phyloP scores from a whole-genome alignment of 2,329 filamentous ascomycete species.

The Emmonsiellopsis sp. region DNA sequence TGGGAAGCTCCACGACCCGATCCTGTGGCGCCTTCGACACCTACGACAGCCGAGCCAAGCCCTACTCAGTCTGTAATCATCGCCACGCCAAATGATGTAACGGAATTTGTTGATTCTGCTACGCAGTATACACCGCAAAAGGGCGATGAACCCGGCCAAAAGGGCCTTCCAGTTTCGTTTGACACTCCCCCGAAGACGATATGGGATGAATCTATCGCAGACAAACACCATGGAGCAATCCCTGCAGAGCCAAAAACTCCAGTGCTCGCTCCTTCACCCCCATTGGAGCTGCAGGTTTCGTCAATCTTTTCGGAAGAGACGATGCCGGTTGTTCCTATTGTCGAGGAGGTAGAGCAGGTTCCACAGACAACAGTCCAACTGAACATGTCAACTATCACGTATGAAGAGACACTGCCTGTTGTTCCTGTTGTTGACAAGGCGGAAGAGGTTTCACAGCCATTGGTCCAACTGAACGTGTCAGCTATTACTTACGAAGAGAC shows the following conservation, averaged over 20 bases:
- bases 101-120: conserved; percentile 28
- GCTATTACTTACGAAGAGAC: conserved; percentile 4
- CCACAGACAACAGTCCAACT: conserved; percentile 20
- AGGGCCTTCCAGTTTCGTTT: conserved; percentile 18
- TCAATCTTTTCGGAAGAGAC: conserved; percentile 27
- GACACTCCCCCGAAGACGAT: conserved; percentile 33
- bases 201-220: conserved; percentile 25
- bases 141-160: conserved; percentile 12
- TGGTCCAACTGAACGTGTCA: conserved; percentile 23
- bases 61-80: conserved; percentile 12
- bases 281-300: conserved; percentile 23
- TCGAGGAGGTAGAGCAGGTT: conserved; percentile 21
- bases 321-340: conserved; percentile 33
- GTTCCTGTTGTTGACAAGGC: conserved; percentile 1
- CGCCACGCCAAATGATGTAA: conserved; percentile 13
- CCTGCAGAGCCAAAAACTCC: background rate
- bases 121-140: conserved; percentile 37
- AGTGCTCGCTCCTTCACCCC: conserved; percentile 12
- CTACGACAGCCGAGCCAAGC: conserved; percentile 11
- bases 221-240: background rate
- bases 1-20: conserved; percentile 32
- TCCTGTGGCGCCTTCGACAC: conserved; percentile 3
- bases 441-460: conserved; percentile 9
- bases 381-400: conserved; percentile 23
- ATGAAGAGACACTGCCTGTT: conserved; percentile 22